Conservation (phyloP, 1,139 yeast genomes). For the Taphrina confusa region DNA sequence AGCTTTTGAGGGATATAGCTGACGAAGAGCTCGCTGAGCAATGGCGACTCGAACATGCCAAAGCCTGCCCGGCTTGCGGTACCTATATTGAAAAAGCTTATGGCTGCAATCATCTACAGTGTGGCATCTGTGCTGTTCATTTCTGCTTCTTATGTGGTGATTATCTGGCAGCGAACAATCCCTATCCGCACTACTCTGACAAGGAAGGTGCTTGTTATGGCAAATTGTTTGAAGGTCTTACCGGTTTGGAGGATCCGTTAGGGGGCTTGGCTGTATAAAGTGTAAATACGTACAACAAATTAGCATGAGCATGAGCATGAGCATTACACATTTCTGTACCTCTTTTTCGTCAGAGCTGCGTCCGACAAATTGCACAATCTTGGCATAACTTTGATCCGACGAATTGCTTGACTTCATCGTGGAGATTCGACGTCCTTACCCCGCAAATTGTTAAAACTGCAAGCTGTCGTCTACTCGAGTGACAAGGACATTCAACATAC, state of each 20-base stretch:
- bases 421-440: too few species aligned
- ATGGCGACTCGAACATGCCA: conserved; percentile 33
- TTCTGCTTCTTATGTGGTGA: conserved; percentile 36
- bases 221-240: conserved; percentile 35
- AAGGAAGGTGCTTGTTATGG: conserved; percentile 29
- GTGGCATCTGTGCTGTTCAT: conserved; percentile 27
- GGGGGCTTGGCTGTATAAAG: background rate
- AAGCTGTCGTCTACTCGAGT: too few species aligned
- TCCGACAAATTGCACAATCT: too few species aligned
- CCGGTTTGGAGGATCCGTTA: conserved; percentile 25
- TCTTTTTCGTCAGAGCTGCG: too few species aligned
- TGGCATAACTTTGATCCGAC: too few species aligned
- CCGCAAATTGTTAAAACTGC: too few species aligned
- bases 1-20: conserved; percentile 17
- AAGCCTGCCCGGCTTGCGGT: conserved; percentile 34
- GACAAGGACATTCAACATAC: too few species aligned
- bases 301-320: background rate
- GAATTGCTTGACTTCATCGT: too few species aligned
- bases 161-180: conserved; percentile 18
- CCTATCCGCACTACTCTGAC: conserved; percentile 32
- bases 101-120: conserved; percentile 35
- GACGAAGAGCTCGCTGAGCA: conserved; percentile 31
- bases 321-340: too few species aligned
- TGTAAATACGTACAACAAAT: background rate
- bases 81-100: conserved; percentile 28